Conservation (phyloP, 805 yeast genomes). For the Metschnikowia henanensis region DNA sequence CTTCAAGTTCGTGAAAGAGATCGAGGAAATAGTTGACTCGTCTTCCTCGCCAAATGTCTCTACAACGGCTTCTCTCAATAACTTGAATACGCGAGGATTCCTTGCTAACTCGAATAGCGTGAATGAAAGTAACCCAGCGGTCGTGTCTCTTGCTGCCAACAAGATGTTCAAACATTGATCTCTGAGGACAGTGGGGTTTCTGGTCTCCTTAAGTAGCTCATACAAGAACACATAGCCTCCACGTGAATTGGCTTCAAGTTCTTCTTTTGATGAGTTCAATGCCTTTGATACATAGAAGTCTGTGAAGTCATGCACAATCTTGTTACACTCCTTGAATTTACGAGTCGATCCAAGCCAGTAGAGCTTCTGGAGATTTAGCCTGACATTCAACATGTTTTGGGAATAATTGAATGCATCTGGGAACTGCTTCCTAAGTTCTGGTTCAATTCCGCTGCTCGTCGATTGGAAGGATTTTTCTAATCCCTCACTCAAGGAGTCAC, state of each 20-base stretch:
- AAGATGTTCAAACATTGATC: conserved; percentile 52
- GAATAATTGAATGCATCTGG: conserved; percentile 18
- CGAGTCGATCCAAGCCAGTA: conserved; percentile 13
- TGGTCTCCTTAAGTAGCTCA: conserved; percentile 49
- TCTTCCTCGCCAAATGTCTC: conserved; percentile 34
- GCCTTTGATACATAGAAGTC: conserved; percentile 41
- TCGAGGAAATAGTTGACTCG: conserved; percentile 33
- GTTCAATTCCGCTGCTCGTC: conserved; percentile 7
- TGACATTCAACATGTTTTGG: conserved; percentile 13
- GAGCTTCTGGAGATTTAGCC: conserved; percentile 15
- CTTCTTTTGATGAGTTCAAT: conserved; percentile 30
- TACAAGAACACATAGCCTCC: conserved; percentile 47
- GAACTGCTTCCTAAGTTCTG: conserved; percentile 11
- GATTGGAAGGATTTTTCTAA: background rate
- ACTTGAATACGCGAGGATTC: conserved; percentile 37
- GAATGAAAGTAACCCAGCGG: conserved; percentile 51
- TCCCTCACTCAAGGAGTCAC: conserved; percentile 17
- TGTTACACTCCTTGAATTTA: conserved; percentile 16
- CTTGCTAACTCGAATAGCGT: conserved; percentile 45
- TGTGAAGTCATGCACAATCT: conserved; percentile 16
- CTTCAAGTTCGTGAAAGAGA: conserved; percentile 50
- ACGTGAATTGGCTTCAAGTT: conserved; percentile 29
- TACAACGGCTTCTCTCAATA: conserved; percentile 38
- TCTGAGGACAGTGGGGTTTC: conserved; percentile 46
- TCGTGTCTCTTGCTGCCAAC: conserved; percentile 57